phyloP scores from a whole-genome alignment of 2,329 filamentous ascomycete species.

The Phaeosphaeriaceae sp. region DNA sequence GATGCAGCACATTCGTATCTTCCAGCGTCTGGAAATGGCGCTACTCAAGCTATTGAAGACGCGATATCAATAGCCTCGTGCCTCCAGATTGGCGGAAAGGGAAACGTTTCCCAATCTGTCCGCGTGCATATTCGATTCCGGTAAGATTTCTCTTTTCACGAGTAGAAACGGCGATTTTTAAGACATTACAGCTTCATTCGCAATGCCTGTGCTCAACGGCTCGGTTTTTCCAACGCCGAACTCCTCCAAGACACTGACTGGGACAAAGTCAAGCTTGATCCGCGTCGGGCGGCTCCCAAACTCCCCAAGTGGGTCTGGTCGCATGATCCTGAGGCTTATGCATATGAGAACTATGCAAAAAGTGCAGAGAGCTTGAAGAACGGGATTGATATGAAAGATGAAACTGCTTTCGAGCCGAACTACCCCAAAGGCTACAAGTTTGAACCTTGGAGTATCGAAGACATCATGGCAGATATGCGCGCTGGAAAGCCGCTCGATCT shows the following conservation, averaged over 20 bases:
- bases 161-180: background rate
- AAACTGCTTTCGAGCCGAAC: conserved; percentile 51
- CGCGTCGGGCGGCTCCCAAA: conserved; percentile 52
- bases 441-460: conserved; percentile 51
- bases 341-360: conserved; percentile 53
- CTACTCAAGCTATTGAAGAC: conserved; percentile 57
- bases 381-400: conserved; percentile 52
- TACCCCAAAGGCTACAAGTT: conserved; percentile 53
- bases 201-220: conserved; percentile 57
- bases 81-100: conserved; percentile 52
- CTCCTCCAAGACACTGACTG: conserved; percentile 57
- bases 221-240: conserved; percentile 56
- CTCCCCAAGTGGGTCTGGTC: conserved; percentile 56
- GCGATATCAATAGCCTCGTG: conserved; percentile 55
- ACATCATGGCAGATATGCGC: conserved; percentile 50
- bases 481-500: conserved; percentile 43
- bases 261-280: conserved; percentile 56
- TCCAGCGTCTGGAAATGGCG: conserved; percentile 54
- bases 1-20: conserved; percentile 56
- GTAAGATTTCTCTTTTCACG: conserved; percentile 24
- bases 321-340: conserved; percentile 55
- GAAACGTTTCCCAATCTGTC: conserved; percentile 48
- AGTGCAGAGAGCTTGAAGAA: conserved; percentile 51
- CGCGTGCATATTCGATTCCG: conserved; percentile 52
- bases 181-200: conserved; percentile 50